A percentile compares a stretch with the other conserved stretches of the same genome.
Conservation (phyloP, 768 basidiomycete species). For the Kwoniella dejecticola region DNA sequence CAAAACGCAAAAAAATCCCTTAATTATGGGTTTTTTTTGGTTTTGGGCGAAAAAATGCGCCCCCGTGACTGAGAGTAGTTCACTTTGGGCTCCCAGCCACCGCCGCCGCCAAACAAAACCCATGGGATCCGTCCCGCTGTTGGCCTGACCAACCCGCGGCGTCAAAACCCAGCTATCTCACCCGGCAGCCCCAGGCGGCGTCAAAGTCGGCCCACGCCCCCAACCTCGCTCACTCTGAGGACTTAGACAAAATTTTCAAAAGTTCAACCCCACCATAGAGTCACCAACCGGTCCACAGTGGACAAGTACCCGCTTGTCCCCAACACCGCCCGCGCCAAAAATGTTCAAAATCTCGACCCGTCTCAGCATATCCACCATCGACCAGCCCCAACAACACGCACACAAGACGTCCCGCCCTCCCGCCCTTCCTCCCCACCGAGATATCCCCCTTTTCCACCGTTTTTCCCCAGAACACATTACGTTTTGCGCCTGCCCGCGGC, state of each 20-base stretch:
- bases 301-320: slow-evolving; percentile 5
- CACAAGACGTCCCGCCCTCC: slow-evolving; percentile 1
- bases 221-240: slow-evolving; percentile 70
- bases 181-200: not conserved
- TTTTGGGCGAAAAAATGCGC: slow-evolving; percentile 17
- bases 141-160: not conserved
- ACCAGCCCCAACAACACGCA: not conserved
- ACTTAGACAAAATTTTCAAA: slow-evolving; percentile 60
- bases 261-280: slow-evolving; percentile 1
- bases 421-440: not conserved
- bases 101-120: not conserved
- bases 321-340: not conserved
- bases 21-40: slow-evolving; percentile 13
- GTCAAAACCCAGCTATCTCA: not conserved
- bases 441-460: not conserved
- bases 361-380: not conserved
- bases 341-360: not conserved
- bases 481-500: not conserved
- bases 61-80: slow-evolving; percentile 8
- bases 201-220: slow-evolving; percentile 60
- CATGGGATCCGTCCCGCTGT: no score
- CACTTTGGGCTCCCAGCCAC: not conserved
- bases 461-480: slow-evolving; percentile 1
- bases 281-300: not conserved
- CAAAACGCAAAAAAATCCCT: slow-evolving; percentile 27